Evolutionary conservation across 768 basidiomycete species (phyloP).

Genomic region (Calocybe indica): DNA sequence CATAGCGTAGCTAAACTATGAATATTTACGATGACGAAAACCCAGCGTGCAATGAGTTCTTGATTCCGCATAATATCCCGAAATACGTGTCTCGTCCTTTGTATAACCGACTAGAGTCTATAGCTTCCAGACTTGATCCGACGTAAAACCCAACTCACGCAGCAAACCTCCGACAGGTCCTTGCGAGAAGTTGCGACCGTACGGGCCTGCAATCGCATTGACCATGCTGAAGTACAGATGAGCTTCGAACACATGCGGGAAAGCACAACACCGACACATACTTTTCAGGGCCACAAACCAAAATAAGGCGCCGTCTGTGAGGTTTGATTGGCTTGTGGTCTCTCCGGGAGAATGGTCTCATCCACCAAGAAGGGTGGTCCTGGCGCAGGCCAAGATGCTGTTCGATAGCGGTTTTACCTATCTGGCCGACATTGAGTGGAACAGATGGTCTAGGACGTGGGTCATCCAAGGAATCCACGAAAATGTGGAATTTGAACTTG

Average conservation of each 20-base stretch:
- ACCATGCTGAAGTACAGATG: slow-evolving; percentile 54
- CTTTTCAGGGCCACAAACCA: slow-evolving; percentile 85
- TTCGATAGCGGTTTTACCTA: slow-evolving; percentile 45
- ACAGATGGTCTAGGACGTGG: slow-evolving; percentile 9
- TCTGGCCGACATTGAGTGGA: slow-evolving; percentile 42
- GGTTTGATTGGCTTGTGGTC: slow-evolving; percentile 1
- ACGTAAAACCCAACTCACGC: slow-evolving; percentile 54
- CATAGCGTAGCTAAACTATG: background rate
- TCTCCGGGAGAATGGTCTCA: slow-evolving; percentile 16
- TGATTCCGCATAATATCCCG: too few species aligned
- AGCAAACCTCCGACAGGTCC: slow-evolving; percentile 64
- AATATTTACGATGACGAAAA: background rate
- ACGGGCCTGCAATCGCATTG: slow-evolving; percentile 66
- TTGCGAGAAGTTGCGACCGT: slow-evolving; percentile 71
- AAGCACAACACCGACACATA: slow-evolving; percentile 28
- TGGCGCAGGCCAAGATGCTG: slow-evolving; percentile 27
- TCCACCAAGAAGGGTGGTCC: slow-evolving; percentile 27
- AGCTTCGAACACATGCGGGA: background rate
- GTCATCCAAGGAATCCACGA: slow-evolving; percentile 48
- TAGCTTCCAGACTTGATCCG: slow-evolving; percentile 66
- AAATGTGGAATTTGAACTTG: slow-evolving; percentile 50
- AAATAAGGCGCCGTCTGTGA: slow-evolving; percentile 36
- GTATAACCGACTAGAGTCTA: slow-evolving; percentile 15
- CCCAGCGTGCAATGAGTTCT: too few species aligned
- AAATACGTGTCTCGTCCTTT: too few species aligned